Evolutionary conservation across 257 asterid genomes (phyloP).

Genomic region (Hygrophila difformis): DNA sequence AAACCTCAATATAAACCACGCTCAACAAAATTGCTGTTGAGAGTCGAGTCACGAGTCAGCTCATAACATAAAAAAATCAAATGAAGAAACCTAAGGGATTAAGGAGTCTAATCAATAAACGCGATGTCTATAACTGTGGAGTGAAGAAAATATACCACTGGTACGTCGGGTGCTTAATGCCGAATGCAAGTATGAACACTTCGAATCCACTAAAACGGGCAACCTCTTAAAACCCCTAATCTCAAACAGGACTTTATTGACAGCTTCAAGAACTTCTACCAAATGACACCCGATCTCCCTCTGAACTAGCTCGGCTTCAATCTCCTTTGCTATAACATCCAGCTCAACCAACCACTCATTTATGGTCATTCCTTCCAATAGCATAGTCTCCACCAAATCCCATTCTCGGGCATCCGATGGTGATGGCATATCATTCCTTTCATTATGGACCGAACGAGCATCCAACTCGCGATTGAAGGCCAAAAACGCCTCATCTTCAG

Average conservation of each 20-base stretch:
- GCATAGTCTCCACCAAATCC: constrained; percentile 45
- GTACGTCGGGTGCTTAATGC: constrained; percentile 51
- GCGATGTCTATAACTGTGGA: not conserved
- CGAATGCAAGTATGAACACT: constrained; percentile 64
- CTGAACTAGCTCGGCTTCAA: constrained; percentile 56
- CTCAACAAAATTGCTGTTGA: constrained; percentile 83
- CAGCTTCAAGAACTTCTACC: constrained; percentile 63
- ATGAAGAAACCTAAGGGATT: not conserved
- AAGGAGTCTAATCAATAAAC: no score
- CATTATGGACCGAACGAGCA: constrained; percentile 35
- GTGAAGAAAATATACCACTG: constrained; percentile 36
- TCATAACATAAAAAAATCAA: not conserved
- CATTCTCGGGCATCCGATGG: constrained; percentile 23
- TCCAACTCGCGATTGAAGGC: constrained; percentile 56
- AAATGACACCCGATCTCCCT: constrained; percentile 68
- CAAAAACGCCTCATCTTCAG: constrained; percentile 66
- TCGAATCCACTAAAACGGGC: constrained; percentile 44
- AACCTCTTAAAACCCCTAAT: constrained; percentile 60
- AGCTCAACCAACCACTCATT: constrained; percentile 55
- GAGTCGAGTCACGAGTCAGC: constrained; percentile 11
- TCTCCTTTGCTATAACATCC: constrained; percentile 57
- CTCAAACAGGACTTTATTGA: constrained; percentile 53
- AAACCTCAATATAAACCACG: constrained; percentile 88
- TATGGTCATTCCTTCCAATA: constrained; percentile 50
- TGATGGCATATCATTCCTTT: constrained; percentile 26